Conservation (phyloP, 2,329 filamentous ascomycete genomes). For the Pseudopithomyces chartarum region DNA sequence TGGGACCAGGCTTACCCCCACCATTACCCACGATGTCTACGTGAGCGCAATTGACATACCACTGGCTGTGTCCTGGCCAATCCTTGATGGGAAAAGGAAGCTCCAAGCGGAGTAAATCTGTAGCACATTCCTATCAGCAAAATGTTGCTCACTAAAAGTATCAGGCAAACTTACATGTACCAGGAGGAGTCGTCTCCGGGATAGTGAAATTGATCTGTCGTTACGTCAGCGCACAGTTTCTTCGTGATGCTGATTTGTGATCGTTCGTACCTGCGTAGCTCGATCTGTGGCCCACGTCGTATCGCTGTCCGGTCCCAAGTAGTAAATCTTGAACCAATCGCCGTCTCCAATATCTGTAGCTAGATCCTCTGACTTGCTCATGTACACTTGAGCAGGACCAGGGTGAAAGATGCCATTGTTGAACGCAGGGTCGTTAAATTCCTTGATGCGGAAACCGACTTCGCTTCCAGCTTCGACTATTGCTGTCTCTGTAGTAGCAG, state of each 20-base stretch:
- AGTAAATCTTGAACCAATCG: constrained; percentile 17
- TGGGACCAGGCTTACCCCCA: constrained; percentile 9
- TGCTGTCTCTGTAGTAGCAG: constrained; percentile 3
- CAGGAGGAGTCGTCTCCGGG: constrained; percentile 5
- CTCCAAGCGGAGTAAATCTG: constrained; percentile 15
- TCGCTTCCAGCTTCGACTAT: constrained; percentile 5
- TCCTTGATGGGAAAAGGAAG: constrained; percentile 7
- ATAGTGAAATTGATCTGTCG: constrained; percentile 10
- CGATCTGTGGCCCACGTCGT: constrained; percentile 4
- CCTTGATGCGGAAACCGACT: constrained; percentile 8
- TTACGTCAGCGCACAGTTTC: not conserved
- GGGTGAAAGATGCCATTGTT: constrained; percentile 11
- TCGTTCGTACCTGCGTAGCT: not conserved
- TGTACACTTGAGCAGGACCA: constrained; percentile 12
- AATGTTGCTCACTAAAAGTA: not conserved
- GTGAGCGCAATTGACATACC: constrained; percentile 17
- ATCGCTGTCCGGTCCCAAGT: constrained; percentile 4
- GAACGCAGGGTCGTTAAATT: not conserved
- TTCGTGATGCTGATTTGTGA: not conserved
- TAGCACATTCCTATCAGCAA: not conserved
- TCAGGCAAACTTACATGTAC: constrained; percentile 4
- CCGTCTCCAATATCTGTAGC: constrained; percentile 8
- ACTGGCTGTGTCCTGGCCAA: constrained; percentile 14
- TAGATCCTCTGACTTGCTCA: constrained; percentile 9
- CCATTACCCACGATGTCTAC: constrained; percentile 11